phyloP scores from a whole-genome alignment of 164 flowering plant species.

The Saururus chinensis region DNA sequence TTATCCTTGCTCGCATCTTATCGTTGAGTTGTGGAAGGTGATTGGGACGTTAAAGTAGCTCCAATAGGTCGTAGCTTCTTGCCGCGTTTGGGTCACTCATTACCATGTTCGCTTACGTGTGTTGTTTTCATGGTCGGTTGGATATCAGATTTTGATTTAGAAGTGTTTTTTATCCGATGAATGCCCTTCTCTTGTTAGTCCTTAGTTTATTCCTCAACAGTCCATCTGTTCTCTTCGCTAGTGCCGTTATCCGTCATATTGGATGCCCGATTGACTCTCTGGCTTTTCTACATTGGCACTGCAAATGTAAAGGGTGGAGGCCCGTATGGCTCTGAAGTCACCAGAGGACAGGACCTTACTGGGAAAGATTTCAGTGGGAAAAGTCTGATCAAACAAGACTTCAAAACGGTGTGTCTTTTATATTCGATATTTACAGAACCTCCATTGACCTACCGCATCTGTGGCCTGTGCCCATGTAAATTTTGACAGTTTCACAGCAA shows the following conservation, averaged over 20 bases:
- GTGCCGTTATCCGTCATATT: background rate
- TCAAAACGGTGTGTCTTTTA: conserved; percentile 61
- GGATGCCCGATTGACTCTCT: background rate
- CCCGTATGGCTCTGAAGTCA: conserved; percentile 86
- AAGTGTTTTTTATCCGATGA: background rate
- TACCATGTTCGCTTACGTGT: no score
- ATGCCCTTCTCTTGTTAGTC: background rate
- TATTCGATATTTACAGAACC: background rate
- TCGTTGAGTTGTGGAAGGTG: background rate
- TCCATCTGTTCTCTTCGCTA: background rate
- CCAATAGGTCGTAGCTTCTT: no score
- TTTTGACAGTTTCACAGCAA: no score
- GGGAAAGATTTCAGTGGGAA: conserved; percentile 92
- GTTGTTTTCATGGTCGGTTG: no score
- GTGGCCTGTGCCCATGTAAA: no score
- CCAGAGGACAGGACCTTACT: conserved; percentile 87
- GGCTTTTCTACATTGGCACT: background rate
- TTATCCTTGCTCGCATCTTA: background rate
- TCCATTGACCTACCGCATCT: no score
- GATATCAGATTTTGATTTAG: background rate
- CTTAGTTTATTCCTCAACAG: background rate
- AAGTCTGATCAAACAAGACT: conserved; percentile 83
- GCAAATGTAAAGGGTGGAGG: conserved; percentile 71
- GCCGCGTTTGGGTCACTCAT: no score
- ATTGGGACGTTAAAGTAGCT: background rate